Base-by-base conservation (phyloP, 306 rosid species). In the Vicia villosa region DNA sequence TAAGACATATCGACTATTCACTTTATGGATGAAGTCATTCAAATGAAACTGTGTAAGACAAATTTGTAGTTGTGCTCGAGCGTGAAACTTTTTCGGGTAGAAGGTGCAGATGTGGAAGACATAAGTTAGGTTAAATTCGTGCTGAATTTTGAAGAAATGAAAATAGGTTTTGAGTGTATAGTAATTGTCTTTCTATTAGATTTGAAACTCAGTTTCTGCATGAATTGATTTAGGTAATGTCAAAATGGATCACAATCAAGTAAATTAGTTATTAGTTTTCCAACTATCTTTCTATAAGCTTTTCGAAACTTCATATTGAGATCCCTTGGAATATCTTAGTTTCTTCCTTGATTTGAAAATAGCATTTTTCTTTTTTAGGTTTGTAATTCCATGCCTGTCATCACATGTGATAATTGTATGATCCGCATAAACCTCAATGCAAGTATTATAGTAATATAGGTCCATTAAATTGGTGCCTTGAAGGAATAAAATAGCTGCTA, bases 21-120 rank as follows among this genome's bases (percentile, higher is more conserved):
- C 51, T 24, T 49, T 73, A n/a, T 73, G 73, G 61, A 63, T 47
- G 65, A 38, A 46, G 45, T 37, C 66, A 10, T 68, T 75, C 10
- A 38, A 50, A 34, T 40, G 66, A 58, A 57, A 24, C 9, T 16
- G 47, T 55, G 43, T 55, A 63, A 51, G 12, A 64, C 2, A 49
- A 38, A 57, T 55, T 24, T 41, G 28, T 56, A 20, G 63, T 63
- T 63, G n/a, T 69, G 70, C 52, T 69, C 6, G 17, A 17, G 41
- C 11, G 34, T 46, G 28, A 45, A 63, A 21, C 20, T 20, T 8
- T 15, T 45, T 14, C 37, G 61, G 57, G 40, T 72, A 45, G 64
- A 46, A 37, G 59, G 58, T 66, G 55, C 28, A 54, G 52, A 57
- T 62, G 38, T 51, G 16, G 30, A 62, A 43, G 30, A n/a, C 34